A percentile compares a stretch with the other conserved stretches of the same genome.
These are phyloP conservation scores for Neonectria magnoliae DNA, from an alignment of 2,329 filamentous ascomycete genomes.

Conservation along the genomic window DNA sequence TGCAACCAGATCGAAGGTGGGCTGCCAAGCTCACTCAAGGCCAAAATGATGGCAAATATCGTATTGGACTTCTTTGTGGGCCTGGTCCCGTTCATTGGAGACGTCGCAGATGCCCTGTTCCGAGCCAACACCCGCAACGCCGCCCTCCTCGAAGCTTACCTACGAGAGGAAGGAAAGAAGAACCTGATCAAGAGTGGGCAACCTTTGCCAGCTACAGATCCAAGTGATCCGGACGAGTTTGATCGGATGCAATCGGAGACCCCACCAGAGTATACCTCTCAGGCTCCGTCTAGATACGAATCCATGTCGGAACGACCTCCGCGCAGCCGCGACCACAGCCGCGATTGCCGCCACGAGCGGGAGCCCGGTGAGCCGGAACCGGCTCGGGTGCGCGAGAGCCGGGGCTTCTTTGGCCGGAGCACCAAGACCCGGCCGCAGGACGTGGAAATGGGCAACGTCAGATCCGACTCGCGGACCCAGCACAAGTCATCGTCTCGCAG, in stretches of 20 bases:
- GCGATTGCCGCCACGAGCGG: slow-evolving; percentile 22
- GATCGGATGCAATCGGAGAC: slow-evolving; percentile 51
- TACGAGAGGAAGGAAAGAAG: slow-evolving; percentile 74
- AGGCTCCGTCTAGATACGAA: slow-evolving; percentile 38
- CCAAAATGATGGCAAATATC: slow-evolving; percentile 85
- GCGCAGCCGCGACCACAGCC: slow-evolving; percentile 23
- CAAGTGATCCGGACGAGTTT: slow-evolving; percentile 63
- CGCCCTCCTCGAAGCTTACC: slow-evolving; percentile 72
- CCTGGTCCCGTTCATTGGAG: slow-evolving; percentile 79
- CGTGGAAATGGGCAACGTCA: slow-evolving; percentile 43
- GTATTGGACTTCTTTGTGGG: slow-evolving; percentile 77
- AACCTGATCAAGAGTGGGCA: slow-evolving; percentile 59
- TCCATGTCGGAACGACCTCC: slow-evolving; percentile 37
- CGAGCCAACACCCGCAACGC: slow-evolving; percentile 83
- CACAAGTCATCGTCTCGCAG: slow-evolving; percentile 34
- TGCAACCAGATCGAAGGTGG: slow-evolving; percentile 81
- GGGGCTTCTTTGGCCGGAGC: slow-evolving; percentile 44
- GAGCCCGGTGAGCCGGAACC: slow-evolving; percentile 42
- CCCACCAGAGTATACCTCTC: slow-evolving; percentile 42
- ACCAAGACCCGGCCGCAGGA: slow-evolving; percentile 43
- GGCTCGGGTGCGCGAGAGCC: slow-evolving; percentile 41
- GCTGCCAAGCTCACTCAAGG: slow-evolving; percentile 68
- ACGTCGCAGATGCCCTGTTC: slow-evolving; percentile 76
- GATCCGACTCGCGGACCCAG: slow-evolving; percentile 26
- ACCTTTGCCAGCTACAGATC: slow-evolving; percentile 59